Evolutionary conservation across 169 alveolate genomes (phyloP), one percentile per base, ranked within the genome.

Genomic region (Cryptosporidium sp.): DNA sequence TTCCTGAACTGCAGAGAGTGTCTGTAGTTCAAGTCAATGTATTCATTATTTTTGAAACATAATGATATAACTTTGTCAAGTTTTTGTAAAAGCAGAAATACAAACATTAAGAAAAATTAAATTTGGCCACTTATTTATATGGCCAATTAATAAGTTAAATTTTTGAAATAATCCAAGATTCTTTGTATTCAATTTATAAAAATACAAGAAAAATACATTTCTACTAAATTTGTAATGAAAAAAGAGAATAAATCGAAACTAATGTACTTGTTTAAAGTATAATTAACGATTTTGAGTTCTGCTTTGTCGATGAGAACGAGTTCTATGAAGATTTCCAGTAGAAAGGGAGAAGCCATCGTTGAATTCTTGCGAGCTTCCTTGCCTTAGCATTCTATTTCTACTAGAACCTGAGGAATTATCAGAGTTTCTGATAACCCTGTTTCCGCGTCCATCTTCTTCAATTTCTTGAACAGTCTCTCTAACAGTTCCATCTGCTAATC

Each of bases 401-500:
- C 52, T 29, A 0, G 73, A 60, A 62, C 73, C 31, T 14, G 39
- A 35, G 3, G 89, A 62, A n/a, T 42, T 56, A 7, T 65, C 89
- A 18, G 75, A 61, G 52, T 80, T 65, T 6, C 89, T 80, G 60
- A 80, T 48, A 9, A 80, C 68, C 23, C 89, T 26, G 44, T 80
- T 80, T 26, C 89, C 80, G 7, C 89, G 69, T 48, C 89, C 75
- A 16, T 80, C 89, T n/a, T 60, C 87, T 33, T 75, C 89, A 37
- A 80, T 58, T 35, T 80, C 89, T 39, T 80, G 80, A 65, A 80
- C 60, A 48, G 80, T 80, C 26, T 80, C 89, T 18, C 89, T 42
- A 48, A 65, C 75, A 0, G 89, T 80, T 39, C 89, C 89, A 42
- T 80, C 89, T 3, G 89, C 80, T 23, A 80, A 23, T 31, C 89